phyloP scores from a whole-genome alignment of 1,284 basidiomycete genomes.

The Ustilago curta region DNA sequence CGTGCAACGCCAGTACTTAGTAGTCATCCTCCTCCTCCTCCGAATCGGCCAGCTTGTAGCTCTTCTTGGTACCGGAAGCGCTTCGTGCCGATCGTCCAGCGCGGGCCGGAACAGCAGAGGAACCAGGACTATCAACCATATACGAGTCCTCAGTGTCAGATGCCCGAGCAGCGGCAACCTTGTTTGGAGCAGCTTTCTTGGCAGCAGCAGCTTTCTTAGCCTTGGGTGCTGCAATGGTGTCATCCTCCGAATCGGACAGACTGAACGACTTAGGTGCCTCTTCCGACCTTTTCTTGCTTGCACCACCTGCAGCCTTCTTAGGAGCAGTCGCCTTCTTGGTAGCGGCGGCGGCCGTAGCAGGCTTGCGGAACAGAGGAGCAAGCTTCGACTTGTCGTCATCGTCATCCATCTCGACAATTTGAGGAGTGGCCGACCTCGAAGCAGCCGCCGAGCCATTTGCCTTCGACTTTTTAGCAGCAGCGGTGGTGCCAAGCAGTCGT shows the following conservation, averaged over 20 bases:
- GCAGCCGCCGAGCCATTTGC: conserved; percentile 21
- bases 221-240: conserved; percentile 37
- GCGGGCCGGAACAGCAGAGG: conserved; percentile 20
- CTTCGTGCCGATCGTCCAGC: conserved; percentile 24
- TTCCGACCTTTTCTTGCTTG: conserved; percentile 26
- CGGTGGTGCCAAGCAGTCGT: conserved; percentile 22
- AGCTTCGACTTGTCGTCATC: conserved; percentile 29
- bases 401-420: conserved; percentile 29
- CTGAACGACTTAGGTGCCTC: conserved; percentile 35
- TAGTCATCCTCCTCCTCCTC: conserved; percentile 26
- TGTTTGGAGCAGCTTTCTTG: conserved; percentile 42
- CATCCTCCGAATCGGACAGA: conserved; percentile 49
- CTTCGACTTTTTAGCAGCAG: conserved; percentile 33
- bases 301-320: conserved; percentile 18
- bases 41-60: conserved; percentile 41
- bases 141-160: conserved; percentile 49
- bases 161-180: conserved; percentile 18
- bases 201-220: conserved; percentile 28
- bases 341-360: neutral
- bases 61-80: conserved; percentile 31
- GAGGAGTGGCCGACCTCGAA: conserved; percentile 43
- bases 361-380: conserved; percentile 39
- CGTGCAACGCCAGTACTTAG: neutral
- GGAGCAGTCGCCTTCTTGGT: conserved; percentile 23
- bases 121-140: conserved; percentile 33